A percentile compares a stretch with the other conserved stretches of the same genome.
Conservation (phyloP, 2,329 filamentous ascomycete genomes). For the Corinectria fuckeliana region DNA sequence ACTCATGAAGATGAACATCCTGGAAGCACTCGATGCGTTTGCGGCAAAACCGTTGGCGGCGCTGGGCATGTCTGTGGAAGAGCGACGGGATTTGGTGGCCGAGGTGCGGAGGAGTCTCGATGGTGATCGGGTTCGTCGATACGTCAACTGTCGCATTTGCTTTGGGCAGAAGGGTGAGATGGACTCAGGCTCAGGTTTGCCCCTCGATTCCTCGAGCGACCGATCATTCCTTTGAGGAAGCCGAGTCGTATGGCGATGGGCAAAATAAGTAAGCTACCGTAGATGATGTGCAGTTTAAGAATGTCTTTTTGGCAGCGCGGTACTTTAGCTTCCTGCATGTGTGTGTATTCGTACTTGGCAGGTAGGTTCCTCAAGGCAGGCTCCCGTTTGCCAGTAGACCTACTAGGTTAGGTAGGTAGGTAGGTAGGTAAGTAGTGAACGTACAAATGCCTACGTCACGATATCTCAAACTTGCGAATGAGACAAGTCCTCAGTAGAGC, state of each 20-base stretch:
- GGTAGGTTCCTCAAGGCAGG: background rate
- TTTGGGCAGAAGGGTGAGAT: slow-evolving; percentile 50
- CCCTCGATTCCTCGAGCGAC: background rate
- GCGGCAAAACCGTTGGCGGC: slow-evolving; percentile 50
- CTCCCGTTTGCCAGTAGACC: too few relatives aligned
- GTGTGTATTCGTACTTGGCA: background rate
- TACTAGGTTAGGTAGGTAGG: background rate
- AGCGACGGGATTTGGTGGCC: slow-evolving; percentile 44
- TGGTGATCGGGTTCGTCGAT: slow-evolving; percentile 48
- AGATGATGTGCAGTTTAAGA: background rate
- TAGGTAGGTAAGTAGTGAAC: background rate
- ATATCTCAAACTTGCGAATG: background rate
- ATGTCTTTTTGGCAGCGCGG: background rate
- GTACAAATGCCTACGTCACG: too few relatives aligned
- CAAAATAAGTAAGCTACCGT: background rate
- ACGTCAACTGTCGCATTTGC: slow-evolving; percentile 51
- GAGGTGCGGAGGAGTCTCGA: slow-evolving; percentile 44
- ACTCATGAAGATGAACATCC: slow-evolving; percentile 51
- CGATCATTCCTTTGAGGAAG: background rate
- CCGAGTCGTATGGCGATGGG: background rate
- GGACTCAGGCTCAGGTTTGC: background rate
- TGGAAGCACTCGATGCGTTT: slow-evolving; percentile 50
- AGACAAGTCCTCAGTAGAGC: background rate
- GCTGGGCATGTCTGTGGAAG: slow-evolving; percentile 43
- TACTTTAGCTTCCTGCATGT: background rate